phyloP scores from a whole-genome alignment of 768 basidiomycete genomes.

The Leccinum variicolor region DNA sequence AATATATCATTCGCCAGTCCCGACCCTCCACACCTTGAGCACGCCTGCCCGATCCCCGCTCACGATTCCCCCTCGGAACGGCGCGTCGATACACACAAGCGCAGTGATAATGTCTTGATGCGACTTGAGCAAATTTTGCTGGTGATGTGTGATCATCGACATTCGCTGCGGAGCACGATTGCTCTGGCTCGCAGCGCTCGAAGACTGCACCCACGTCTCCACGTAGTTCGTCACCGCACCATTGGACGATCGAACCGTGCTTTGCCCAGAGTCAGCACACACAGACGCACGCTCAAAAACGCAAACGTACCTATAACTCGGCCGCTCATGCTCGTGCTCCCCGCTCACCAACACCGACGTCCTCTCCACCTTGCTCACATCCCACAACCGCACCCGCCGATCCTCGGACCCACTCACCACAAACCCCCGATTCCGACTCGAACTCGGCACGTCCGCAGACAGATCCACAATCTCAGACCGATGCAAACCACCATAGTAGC shows the following conservation, averaged over 20 bases:
- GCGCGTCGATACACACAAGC: slow-evolving; percentile 83
- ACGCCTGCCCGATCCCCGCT: slow-evolving; percentile 88
- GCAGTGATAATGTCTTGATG: slow-evolving; percentile 92
- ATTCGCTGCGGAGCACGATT: slow-evolving; percentile 74
- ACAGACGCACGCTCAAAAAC: not conserved
- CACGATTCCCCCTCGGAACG: slow-evolving; percentile 90
- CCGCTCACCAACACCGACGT: slow-evolving; percentile 78
- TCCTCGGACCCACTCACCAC: slow-evolving; percentile 91
- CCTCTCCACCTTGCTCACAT: slow-evolving; percentile 67
- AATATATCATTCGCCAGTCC: slow-evolving; percentile 39
- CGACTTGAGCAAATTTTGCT: slow-evolving; percentile 78
- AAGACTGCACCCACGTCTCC: slow-evolving; percentile 56
- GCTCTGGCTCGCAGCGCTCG: slow-evolving; percentile 44
- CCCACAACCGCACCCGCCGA: slow-evolving; percentile 84
- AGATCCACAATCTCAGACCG: slow-evolving; percentile 49
- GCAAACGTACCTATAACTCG: slow-evolving; percentile 63
- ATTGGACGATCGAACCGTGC: slow-evolving; percentile 33
- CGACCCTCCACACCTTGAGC: slow-evolving; percentile 87
- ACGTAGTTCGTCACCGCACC: slow-evolving; percentile 52
- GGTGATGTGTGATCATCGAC: slow-evolving; percentile 74
- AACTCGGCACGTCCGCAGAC: slow-evolving; percentile 35
- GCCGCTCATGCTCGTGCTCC: slow-evolving; percentile 72
- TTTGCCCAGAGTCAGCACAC: slow-evolving; percentile 13
- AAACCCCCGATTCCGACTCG: slow-evolving; percentile 59
- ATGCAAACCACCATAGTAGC: slow-evolving; percentile 48